Percentiles rank a stretch among this genome's conserved stretches.
Evolutionary conservation across 352 stramenopile genomes (phyloP).

Genomic region (Globisporangium recalcitrans): DNA sequence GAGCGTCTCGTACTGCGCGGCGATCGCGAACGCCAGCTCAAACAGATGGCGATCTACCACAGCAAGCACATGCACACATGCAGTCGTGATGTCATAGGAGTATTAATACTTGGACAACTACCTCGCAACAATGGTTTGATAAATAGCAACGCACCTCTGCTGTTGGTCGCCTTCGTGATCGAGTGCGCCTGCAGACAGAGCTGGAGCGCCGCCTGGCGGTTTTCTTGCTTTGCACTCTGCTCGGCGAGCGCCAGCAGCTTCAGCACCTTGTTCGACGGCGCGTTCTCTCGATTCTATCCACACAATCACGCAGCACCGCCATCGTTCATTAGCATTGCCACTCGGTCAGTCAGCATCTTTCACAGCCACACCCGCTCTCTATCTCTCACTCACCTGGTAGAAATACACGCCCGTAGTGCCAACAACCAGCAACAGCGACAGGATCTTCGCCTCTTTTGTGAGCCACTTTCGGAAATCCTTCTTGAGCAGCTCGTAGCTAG

Average conservation of each 20-base stretch:
- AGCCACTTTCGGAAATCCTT: slow-evolving; percentile 61
- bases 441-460: slow-evolving; percentile 39
- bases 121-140: too few relatives aligned
- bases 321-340: not conserved
- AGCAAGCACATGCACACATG: not conserved
- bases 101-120: not conserved
- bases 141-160: slow-evolving; percentile 41
- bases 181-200: slow-evolving; percentile 65
- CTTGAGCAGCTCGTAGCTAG: slow-evolving; percentile 45
- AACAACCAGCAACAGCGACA: slow-evolving; percentile 37
- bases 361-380: not conserved
- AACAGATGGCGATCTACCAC: slow-evolving; percentile 69
- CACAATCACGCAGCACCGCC: not conserved
- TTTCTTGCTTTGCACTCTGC: slow-evolving; percentile 36
- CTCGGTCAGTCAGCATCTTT: not conserved
- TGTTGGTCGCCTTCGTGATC: slow-evolving; percentile 58
- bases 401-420: slow-evolving; percentile 55
- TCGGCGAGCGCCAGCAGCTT: slow-evolving; percentile 44
- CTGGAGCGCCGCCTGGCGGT: slow-evolving; percentile 52
- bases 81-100: too few relatives aligned
- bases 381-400: slow-evolving; percentile 38
- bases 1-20: slow-evolving; percentile 67
- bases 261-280: slow-evolving; percentile 51
- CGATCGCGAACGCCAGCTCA: slow-evolving; percentile 68
- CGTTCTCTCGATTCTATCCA: slow-evolving; percentile 64